Conservation (phyloP, 2,329 filamentous ascomycete species). For the Talaromyces verruculosus region DNA sequence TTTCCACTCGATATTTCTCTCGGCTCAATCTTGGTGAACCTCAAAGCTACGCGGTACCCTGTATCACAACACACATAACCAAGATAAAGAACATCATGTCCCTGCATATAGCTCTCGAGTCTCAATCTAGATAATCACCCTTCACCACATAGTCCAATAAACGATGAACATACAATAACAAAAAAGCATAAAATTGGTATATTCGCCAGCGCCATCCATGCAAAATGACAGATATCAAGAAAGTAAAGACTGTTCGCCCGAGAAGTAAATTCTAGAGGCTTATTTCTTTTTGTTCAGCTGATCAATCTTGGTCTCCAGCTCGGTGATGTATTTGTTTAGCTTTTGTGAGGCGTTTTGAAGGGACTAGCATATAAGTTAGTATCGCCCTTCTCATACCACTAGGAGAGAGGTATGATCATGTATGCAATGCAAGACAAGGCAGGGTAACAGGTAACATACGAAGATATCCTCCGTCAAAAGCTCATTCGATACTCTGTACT, state of each 20-base stretch:
- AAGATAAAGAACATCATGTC: not conserved
- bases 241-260: not conserved
- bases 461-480: conserved; percentile 93
- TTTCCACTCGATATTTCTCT: not conserved
- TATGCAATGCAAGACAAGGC: not conserved
- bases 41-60: not conserved
- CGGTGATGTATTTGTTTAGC: conserved; percentile 78
- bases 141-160: not conserved
- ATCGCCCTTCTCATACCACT: not conserved
- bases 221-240: conserved; percentile 6
- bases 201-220: conserved; percentile 8
- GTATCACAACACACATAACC: not conserved
- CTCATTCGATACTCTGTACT: conserved; percentile 92
- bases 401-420: not conserved
- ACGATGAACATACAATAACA: not conserved
- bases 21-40: not conserved
- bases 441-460: conserved; percentile 60
- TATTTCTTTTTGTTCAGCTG: conserved; percentile 67
- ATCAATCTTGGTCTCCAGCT: conserved; percentile 77
- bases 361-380: conserved; percentile 54
- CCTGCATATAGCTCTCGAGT: not conserved
- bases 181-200: not conserved
- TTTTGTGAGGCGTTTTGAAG: conserved; percentile 84
- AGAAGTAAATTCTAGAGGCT: not conserved
- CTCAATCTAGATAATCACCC: not conserved